Percentiles rank a stretch among this genome's conserved stretches.
Evolutionary conservation across 2,329 filamentous ascomycete genomes (phyloP).

Genomic region (Gremmenia infestans): DNA sequence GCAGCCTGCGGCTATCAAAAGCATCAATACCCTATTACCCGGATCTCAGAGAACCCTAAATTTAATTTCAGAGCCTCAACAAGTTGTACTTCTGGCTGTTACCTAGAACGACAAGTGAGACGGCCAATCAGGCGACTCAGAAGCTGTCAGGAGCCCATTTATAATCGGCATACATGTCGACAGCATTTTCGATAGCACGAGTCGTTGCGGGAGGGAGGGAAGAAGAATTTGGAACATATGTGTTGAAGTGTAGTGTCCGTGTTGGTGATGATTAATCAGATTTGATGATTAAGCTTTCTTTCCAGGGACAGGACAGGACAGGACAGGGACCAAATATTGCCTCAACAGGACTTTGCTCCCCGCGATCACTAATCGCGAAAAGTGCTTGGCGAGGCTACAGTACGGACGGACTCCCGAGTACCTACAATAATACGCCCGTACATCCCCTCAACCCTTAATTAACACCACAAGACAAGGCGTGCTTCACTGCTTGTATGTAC

Average conservation of each 20-base stretch:
- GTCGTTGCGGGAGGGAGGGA: too few species aligned
- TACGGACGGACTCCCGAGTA: too few species aligned
- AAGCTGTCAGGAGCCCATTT: neutral
- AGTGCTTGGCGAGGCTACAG: neutral
- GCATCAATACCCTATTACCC: neutral
- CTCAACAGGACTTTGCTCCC: neutral
- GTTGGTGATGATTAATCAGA: neutral
- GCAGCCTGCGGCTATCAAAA: neutral
- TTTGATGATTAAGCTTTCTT: neutral
- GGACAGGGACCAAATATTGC: neutral
- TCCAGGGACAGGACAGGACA: neutral
- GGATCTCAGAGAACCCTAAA: neutral
- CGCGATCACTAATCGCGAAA: neutral
- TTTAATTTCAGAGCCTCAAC: neutral
- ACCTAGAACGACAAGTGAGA: neutral
- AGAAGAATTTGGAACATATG: too few species aligned
- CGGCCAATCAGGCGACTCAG: neutral
- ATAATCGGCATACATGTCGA: neutral
- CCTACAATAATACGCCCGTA: neutral
- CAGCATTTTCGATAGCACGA: too few species aligned
- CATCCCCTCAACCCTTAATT: too few species aligned
- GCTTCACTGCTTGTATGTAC: neutral
- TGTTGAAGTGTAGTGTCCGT: too few species aligned
- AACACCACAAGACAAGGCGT: neutral
- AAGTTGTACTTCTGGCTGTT: neutral